These are phyloP conservation scores for Solanum chacoense DNA, from an alignment of 305 asterid genomes.

Conservation along the genomic window DNA sequence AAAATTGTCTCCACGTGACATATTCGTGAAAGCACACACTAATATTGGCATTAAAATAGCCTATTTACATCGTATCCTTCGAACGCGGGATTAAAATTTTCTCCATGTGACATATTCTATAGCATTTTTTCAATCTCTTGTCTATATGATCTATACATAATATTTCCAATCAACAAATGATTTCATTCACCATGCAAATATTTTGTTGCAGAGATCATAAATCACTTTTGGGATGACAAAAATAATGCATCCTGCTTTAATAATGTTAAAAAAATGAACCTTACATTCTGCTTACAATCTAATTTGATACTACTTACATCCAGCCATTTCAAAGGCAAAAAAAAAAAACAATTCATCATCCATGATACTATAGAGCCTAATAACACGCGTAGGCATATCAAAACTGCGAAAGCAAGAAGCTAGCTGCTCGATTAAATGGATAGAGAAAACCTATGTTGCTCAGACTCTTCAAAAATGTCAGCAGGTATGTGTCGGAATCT, in stretches of 20 bases:
- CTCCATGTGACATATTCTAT: neutral
- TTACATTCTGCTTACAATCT: neutral
- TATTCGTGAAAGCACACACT: neutral
- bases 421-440: neutral
- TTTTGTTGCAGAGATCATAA: neutral
- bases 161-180: neutral
- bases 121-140: neutral
- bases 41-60: neutral
- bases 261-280: neutral
- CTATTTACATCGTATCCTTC: neutral
- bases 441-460: neutral
- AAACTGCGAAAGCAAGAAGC: neutral
- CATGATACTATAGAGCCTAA: neutral
- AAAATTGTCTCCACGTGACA: neutral
- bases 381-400: neutral
- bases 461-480: neutral
- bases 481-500: neutral
- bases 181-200: neutral
- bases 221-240: neutral
- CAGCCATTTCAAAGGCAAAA: neutral
- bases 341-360: neutral
- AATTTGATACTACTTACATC: neutral
- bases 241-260: neutral
- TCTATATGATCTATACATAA: neutral
- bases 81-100: neutral